These are phyloP conservation scores for Aspergillus novoparasiticus DNA, from an alignment of 2,329 filamentous ascomycete species.

Conservation along the genomic window DNA sequence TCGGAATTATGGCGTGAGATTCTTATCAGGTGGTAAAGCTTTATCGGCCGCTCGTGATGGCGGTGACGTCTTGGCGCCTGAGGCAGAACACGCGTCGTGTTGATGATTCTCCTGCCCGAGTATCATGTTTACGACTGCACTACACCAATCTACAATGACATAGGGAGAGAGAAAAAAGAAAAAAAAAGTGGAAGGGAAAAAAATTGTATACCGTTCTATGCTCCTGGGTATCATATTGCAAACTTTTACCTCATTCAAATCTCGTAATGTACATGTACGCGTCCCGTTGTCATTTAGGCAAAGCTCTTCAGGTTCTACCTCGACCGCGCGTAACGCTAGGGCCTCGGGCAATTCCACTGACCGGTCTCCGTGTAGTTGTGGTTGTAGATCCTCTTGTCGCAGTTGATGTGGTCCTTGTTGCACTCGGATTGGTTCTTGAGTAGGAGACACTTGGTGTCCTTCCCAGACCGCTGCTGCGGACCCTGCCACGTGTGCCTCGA, in stretches of 20 bases:
- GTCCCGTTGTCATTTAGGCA: background rate
- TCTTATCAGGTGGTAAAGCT: constrained; percentile 21
- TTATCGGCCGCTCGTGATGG: constrained; percentile 13
- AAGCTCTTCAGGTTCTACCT: constrained; percentile 27
- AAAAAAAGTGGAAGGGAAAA: too few species aligned
- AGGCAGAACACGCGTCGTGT: constrained; percentile 13
- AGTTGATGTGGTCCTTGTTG: constrained; percentile 32
- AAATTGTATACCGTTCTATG: background rate
- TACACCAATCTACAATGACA: constrained; percentile 6
- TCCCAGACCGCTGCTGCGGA: constrained; percentile 36
- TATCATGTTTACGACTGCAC: constrained; percentile 8
- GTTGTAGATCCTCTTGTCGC: constrained; percentile 32
- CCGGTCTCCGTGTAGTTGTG: constrained; percentile 39
- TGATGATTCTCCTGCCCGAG: background rate
- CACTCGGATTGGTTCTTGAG: constrained; percentile 26
- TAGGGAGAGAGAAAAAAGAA: background rate
- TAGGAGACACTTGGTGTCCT: constrained; percentile 40
- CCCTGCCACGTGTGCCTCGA: constrained; percentile 38
- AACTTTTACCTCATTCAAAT: constrained; percentile 5
- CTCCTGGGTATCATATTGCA: constrained; percentile 8
- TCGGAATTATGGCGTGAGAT: constrained; percentile 5
- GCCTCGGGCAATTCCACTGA: constrained; percentile 44
- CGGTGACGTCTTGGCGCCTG: constrained; percentile 25
- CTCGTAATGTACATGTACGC: constrained; percentile 22
- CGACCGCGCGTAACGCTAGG: constrained; percentile 39